Conservation (phyloP, 352 stramenopile species). For the Pythium sukuiense region DNA sequence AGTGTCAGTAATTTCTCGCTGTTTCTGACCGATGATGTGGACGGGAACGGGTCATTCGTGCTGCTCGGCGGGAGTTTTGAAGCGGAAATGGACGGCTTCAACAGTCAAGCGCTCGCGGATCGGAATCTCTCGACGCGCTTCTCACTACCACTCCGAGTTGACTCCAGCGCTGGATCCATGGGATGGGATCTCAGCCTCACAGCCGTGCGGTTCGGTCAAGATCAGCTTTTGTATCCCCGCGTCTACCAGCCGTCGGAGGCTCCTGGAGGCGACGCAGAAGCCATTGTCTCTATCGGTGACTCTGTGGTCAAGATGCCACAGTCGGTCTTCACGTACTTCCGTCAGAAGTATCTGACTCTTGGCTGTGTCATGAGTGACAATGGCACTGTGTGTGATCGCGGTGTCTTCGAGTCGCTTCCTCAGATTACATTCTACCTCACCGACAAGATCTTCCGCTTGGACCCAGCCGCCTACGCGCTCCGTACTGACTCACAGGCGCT, state of each 20-base stretch:
- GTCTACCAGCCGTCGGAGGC: background rate
- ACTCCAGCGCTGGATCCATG: background rate
- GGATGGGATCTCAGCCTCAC: background rate
- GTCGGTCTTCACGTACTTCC: background rate
- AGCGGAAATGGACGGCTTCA: background rate
- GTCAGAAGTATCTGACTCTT: background rate
- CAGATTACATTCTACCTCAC: background rate
- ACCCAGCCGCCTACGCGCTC: background rate
- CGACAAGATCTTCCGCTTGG: background rate
- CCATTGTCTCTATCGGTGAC: background rate
- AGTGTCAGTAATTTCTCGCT: background rate
- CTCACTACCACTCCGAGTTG: background rate
- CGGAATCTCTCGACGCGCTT: background rate
- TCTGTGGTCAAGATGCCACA: background rate
- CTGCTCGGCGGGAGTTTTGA: background rate
- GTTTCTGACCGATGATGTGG: background rate
- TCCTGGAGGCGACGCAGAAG: background rate
- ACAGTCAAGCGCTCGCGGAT: background rate
- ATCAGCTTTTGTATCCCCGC: background rate
- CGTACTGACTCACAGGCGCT: background rate
- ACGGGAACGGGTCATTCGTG: background rate
- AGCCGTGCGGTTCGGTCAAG: background rate
- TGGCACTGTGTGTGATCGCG: background rate
- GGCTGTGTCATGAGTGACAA: background rate
- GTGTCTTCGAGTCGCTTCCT: background rate